A percentile compares a stretch with the other conserved stretches of the same genome.
These are phyloP conservation scores for Verticillium nonalfalfae DNA, from an alignment of 2,329 filamentous ascomycete genomes.

Conservation along the genomic window DNA sequence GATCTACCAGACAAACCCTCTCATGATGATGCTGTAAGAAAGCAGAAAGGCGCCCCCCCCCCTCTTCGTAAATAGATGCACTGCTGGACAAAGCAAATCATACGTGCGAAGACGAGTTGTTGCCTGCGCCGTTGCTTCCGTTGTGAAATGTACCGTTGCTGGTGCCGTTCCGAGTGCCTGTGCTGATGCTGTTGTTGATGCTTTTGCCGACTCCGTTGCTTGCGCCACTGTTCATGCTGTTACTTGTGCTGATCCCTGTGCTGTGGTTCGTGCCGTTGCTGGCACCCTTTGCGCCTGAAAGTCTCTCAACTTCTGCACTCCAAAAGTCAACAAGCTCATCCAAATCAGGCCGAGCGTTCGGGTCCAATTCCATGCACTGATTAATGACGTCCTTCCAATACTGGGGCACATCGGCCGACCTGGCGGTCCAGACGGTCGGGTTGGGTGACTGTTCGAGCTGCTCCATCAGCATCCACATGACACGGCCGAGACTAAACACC, in stretches of 20 bases:
- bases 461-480: constrained; percentile 14
- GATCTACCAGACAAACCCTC: neutral
- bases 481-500: constrained; percentile 13
- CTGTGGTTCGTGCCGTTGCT: neutral
- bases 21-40: neutral
- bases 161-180: too few relatives aligned
- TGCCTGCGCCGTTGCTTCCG: neutral
- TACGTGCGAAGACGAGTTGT: neutral
- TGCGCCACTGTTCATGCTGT: neutral
- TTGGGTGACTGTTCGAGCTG: constrained; percentile 9
- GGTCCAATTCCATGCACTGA: constrained; percentile 8
- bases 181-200: too few relatives aligned
- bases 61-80: neutral
- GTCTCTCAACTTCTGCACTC: neutral
- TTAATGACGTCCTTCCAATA: constrained; percentile 7
- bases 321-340: constrained; percentile 10
- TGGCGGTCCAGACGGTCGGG: constrained; percentile 3
- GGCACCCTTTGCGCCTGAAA: neutral
- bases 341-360: constrained; percentile 8
- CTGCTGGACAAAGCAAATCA: neutral
- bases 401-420: constrained; percentile 6
- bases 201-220: neutral
- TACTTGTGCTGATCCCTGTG: too few relatives aligned
- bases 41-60: neutral
- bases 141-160: neutral